These are phyloP conservation scores for Magnaporthiopsis poae DNA, from an alignment of 2,329 filamentous ascomycete species.

Conservation along the genomic window DNA sequence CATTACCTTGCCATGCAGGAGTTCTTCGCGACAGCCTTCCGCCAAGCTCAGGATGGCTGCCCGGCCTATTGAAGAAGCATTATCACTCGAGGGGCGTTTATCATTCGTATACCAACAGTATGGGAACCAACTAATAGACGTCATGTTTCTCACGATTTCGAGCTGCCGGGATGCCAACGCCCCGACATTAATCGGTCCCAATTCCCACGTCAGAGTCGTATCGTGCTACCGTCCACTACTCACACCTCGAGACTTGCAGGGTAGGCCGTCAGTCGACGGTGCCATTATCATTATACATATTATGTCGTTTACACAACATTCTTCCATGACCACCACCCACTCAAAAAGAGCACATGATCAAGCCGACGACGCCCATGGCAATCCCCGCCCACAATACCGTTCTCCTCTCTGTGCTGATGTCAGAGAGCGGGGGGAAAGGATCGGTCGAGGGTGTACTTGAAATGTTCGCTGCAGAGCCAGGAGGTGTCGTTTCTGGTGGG, in stretches of 20 bases:
- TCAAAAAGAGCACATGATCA: slow-evolving; percentile 21
- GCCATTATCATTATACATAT: slow-evolving; percentile 2
- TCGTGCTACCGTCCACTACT: neutral
- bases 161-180: neutral
- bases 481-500: neutral
- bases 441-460: slow-evolving; percentile 5
- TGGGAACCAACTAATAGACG: neutral
- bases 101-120: neutral
- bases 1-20: slow-evolving; percentile 94
- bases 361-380: slow-evolving; percentile 18
- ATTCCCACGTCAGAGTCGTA: neutral
- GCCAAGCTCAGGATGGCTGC: slow-evolving; percentile 53
- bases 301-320: neutral
- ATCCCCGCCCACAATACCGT: slow-evolving; percentile 17
- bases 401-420: slow-evolving; percentile 16
- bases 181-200: neutral
- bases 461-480: neutral
- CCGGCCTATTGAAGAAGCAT: slow-evolving; percentile 34
- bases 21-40: slow-evolving; percentile 74
- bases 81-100: neutral
- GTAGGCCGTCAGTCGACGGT: neutral
- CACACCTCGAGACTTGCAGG: neutral
- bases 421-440: slow-evolving; percentile 11
- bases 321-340: neutral
- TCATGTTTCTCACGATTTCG: neutral